These are phyloP conservation scores for Pleurotus eryngii DNA, from an alignment of 768 basidiomycete genomes.

Conservation along the genomic window DNA sequence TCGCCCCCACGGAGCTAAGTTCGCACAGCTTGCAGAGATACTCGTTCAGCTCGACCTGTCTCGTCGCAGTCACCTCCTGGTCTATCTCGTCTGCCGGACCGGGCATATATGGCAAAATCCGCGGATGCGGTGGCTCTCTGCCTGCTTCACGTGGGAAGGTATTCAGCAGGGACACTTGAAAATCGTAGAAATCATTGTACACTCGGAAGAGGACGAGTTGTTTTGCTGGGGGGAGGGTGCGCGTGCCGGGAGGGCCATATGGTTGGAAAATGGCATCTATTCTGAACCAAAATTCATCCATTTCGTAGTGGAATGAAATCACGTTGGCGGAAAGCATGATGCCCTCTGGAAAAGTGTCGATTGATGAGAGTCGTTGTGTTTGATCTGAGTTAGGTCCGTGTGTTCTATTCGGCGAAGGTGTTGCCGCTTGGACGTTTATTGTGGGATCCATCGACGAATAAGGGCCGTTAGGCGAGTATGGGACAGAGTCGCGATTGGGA, in stretches of 20 bases:
- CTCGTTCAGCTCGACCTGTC: conserved; percentile 82
- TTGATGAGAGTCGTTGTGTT: conserved; percentile 17
- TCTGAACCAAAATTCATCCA: conserved; percentile 97
- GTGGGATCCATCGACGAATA: conserved; percentile 14
- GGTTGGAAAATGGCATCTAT: conserved; percentile 88
- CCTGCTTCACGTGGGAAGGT: conserved; percentile 92
- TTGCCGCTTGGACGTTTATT: conserved; percentile 18
- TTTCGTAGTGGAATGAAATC: conserved; percentile 96
- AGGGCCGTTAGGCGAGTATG: conserved; percentile 18
- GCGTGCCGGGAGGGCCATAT: conserved; percentile 57
- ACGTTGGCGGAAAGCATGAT: conserved; percentile 85
- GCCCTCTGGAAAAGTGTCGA: conserved; percentile 69
- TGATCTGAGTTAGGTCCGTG: conserved; percentile 16
- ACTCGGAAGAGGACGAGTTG: conserved; percentile 88
- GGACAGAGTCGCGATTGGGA: conserved; percentile 33
- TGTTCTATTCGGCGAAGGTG: conserved; percentile 23
- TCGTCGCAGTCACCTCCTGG: conserved; percentile 74
- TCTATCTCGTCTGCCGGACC: conserved; percentile 86
- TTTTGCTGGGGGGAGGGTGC: conserved; percentile 59
- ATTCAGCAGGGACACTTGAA: conserved; percentile 86
- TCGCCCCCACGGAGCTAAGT: conserved; percentile 61
- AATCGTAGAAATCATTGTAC: conserved; percentile 98
- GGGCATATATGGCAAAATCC: conserved; percentile 96
- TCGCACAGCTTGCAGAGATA: conserved; percentile 82
- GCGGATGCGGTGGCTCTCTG: conserved; percentile 55